Evolutionary conservation across 1,139 yeast genomes (phyloP), one percentile per base, ranked within the genome.

Genomic region (Taiozyma sp.): DNA sequence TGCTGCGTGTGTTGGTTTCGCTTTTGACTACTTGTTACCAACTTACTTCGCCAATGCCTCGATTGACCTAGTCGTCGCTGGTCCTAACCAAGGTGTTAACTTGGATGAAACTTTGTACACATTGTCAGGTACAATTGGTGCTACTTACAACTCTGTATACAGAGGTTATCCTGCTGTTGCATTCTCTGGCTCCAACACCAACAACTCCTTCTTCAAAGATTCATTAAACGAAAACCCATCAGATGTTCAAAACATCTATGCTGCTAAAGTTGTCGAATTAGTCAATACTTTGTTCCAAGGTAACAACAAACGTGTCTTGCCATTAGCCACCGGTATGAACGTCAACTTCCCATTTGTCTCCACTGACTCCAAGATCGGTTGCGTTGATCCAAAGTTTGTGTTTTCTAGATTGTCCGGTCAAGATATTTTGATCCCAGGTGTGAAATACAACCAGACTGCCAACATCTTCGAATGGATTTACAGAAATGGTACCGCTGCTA

Each of bases 311-410:
- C 60, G 70, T 56, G 58, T 71, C 41, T 63, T 78, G 55, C 82
- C 82, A 28, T 53, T 67, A 49, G 74, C 76, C 48, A 69, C 72
- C 40, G 81, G 81, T 47, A 51, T 78, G 49, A 76, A 74, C 57
- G 76, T 78, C 51, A 78, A 78, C 65, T 68, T 76, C 64, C 81
- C 81, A 46, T 63, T 63, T 27, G 79, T 73, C 32, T 76, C 78
- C 2, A 54, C 66, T 53, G 67, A 66, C 41, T 60, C 69, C n/a
- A 45, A 53, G 28, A 61, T 64, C 41, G 65, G 65, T 41, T 78
- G 81, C 63, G 54, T 62, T 42, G 65, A 69, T 50, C 79, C 79
- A 22, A 58, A 57, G 38, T 78, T 71, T 64, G 65, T 69, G 38
- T 67, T 65, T 50, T 64, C 79, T 28, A 70, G 79, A 57, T 51